A percentile compares a stretch with the other conserved stretches of the same genome.
Conservation (phyloP, 805 yeast genomes). For the Naumovozyma dairenensis region DNA sequence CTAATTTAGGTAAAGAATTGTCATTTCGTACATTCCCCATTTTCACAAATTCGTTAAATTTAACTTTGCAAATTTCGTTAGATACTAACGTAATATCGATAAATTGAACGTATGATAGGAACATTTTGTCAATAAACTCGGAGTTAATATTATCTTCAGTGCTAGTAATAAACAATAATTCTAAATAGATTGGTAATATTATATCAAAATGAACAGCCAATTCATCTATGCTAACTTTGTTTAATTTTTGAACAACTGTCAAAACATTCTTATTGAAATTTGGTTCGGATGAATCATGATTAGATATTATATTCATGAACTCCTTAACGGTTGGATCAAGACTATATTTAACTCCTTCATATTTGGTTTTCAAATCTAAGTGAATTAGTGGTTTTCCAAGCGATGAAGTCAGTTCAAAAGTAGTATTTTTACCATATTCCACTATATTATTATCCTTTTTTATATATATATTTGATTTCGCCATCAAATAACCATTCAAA, state of each 20-base stretch:
- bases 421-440: conserved; percentile 38
- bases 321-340: conserved; percentile 45
- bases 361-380: conserved; percentile 47
- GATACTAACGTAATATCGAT: conserved; percentile 56
- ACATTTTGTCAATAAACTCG: conserved; percentile 30
- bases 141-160: conserved; percentile 8
- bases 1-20: conserved; percentile 47
- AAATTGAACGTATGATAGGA: conserved; percentile 50
- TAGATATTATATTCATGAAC: conserved; percentile 41
- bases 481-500: conserved; percentile 53
- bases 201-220: conserved; percentile 54
- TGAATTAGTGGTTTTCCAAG: conserved; percentile 35
- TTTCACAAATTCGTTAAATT: conserved; percentile 50
- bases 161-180: conserved; percentile 29
- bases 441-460: conserved; percentile 38
- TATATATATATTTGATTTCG: conserved; percentile 45
- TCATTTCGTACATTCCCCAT: too few relatives aligned
- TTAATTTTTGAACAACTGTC: conserved; percentile 39
- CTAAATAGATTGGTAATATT: conserved; percentile 34
- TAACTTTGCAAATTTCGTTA: conserved; percentile 50
- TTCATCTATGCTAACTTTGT: conserved; percentile 43
- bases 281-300: conserved; percentile 1
- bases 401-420: conserved; percentile 36
- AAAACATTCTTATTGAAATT: conserved; percentile 37
- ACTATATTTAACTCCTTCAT: conserved; percentile 60